Conservation (phyloP, 2,329 filamentous ascomycete species). For the Pseudogymnoascus sp. region DNA sequence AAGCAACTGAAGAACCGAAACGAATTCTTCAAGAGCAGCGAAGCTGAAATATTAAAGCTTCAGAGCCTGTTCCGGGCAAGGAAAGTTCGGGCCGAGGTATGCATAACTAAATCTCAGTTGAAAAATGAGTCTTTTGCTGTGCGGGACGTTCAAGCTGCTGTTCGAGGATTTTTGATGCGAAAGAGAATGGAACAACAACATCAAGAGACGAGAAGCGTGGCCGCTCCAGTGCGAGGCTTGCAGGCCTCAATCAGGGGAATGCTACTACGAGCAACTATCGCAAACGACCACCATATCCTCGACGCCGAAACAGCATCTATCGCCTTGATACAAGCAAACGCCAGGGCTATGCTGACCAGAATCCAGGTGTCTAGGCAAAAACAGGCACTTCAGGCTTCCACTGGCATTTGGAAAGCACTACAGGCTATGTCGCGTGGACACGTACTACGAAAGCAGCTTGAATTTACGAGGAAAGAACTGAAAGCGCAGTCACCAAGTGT, state of each 20-base stretch:
- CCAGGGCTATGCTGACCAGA: slow-evolving; percentile 57
- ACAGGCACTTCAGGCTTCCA: slow-evolving; percentile 45
- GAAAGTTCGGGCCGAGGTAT: slow-evolving; percentile 55
- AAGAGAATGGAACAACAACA: slow-evolving; percentile 44
- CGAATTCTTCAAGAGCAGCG: slow-evolving; percentile 61
- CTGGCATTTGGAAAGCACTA: slow-evolving; percentile 45
- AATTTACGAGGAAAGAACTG: slow-evolving; percentile 45
- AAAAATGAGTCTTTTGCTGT: slow-evolving; percentile 57
- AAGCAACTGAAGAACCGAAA: slow-evolving; percentile 56
- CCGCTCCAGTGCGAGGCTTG: slow-evolving; percentile 49
- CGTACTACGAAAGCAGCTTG: slow-evolving; percentile 40
- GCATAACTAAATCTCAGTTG: slow-evolving; percentile 52
- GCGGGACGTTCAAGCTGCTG: slow-evolving; percentile 57
- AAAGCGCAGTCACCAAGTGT: slow-evolving; percentile 40
- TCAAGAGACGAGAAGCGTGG: slow-evolving; percentile 46
- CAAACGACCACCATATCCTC: slow-evolving; percentile 36
- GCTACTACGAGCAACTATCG: slow-evolving; percentile 51
- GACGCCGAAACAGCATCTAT: slow-evolving; percentile 42
- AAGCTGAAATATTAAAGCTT: slow-evolving; percentile 67
- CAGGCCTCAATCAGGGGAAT: slow-evolving; percentile 65
- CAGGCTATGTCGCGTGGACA: slow-evolving; percentile 39
- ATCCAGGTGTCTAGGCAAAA: slow-evolving; percentile 46
- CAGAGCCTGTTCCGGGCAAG: slow-evolving; percentile 74
- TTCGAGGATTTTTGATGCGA: slow-evolving; percentile 62
- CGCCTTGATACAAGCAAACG: slow-evolving; percentile 57